Percentiles rank a stretch among this genome's conserved stretches.
These are phyloP conservation scores for Cicer yamashitae DNA, from an alignment of 306 rosid genomes.

Conservation along the genomic window DNA sequence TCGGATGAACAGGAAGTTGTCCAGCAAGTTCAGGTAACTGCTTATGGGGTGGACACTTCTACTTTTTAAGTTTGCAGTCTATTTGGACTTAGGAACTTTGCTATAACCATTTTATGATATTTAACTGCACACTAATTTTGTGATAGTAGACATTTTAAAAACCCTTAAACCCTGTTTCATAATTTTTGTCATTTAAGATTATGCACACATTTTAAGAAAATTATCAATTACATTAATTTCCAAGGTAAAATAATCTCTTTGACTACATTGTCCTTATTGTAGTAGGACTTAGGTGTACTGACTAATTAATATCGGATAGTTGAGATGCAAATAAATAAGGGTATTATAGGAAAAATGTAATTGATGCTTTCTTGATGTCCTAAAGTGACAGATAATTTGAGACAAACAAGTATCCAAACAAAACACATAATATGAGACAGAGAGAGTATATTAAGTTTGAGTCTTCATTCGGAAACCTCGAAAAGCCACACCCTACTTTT, in stretches of 20 bases:
- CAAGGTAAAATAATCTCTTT: not conserved
- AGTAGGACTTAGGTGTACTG: not conserved
- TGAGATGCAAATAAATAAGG: not conserved
- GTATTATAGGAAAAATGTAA: not conserved
- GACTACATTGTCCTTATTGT: not conserved
- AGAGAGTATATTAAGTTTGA: not conserved
- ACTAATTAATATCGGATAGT: not conserved
- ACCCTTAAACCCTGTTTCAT: not conserved
- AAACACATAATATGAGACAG: not conserved
- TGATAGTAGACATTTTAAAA: slow-evolving; percentile 13
- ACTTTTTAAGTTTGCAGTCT: slow-evolving; percentile 20
- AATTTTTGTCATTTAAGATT: not conserved
- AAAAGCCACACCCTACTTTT: not conserved
- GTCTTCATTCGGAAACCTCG: not conserved
- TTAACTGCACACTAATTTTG: slow-evolving; percentile 11
- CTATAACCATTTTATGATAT: slow-evolving; percentile 12
- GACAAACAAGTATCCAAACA: not conserved
- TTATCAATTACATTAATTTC: not conserved
- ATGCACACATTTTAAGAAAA: not conserved
- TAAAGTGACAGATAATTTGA: not conserved
- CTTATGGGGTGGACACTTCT: slow-evolving; percentile 11
- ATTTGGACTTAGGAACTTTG: slow-evolving; percentile 11
- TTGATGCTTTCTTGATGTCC: not conserved
- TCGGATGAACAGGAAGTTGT: slow-evolving; percentile 96
- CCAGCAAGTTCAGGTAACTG: slow-evolving; percentile 88